Evolutionary conservation across 2,329 filamentous ascomycete genomes (phyloP).

Genomic region (Sarocladiaceae sp.): DNA sequence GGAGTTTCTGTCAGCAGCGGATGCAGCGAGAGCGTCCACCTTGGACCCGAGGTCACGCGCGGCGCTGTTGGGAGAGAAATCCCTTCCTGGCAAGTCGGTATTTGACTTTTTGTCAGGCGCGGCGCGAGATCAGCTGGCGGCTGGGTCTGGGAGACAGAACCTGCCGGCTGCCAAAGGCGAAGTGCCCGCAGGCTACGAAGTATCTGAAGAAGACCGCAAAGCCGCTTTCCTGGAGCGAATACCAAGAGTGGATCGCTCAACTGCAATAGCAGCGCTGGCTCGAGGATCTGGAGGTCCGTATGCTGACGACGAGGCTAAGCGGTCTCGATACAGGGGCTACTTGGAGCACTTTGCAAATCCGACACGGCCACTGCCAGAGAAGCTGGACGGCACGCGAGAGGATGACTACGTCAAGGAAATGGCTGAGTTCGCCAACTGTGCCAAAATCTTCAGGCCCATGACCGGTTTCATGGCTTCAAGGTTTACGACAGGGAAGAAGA

Average conservation of each 20-base stretch:
- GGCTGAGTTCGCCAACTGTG: conserved; percentile 61
- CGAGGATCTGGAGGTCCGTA: conserved; percentile 70
- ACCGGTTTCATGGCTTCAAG: conserved; percentile 88
- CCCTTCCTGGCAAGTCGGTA: conserved; percentile 82
- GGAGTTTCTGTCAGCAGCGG: conserved; percentile 59
- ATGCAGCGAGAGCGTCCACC: conserved; percentile 69
- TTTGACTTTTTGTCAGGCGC: conserved; percentile 85
- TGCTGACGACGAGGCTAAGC: conserved; percentile 71
- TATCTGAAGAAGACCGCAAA: conserved; percentile 57
- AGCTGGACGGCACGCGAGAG: conserved; percentile 37
- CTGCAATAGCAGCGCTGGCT: conserved; percentile 61
- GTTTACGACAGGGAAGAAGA: conserved; percentile 67
- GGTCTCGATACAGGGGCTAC: conserved; percentile 73
- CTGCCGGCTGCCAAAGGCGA: conserved; percentile 75
- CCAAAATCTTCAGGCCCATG: conserved; percentile 79
- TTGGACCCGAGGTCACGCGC: conserved; percentile 73
- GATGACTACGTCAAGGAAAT: conserved; percentile 79
- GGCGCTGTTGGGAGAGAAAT: conserved; percentile 69
- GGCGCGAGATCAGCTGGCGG: conserved; percentile 68
- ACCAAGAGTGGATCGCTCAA: conserved; percentile 59
- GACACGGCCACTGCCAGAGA: conserved; percentile 42
- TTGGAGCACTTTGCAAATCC: conserved; percentile 63
- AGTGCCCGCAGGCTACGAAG: conserved; percentile 56
- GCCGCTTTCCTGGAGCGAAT: conserved; percentile 52
- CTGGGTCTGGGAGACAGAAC: conserved; percentile 66